phyloP scores from a whole-genome alignment of 345 rosid genomes.

The Pugionium cornutum region DNA sequence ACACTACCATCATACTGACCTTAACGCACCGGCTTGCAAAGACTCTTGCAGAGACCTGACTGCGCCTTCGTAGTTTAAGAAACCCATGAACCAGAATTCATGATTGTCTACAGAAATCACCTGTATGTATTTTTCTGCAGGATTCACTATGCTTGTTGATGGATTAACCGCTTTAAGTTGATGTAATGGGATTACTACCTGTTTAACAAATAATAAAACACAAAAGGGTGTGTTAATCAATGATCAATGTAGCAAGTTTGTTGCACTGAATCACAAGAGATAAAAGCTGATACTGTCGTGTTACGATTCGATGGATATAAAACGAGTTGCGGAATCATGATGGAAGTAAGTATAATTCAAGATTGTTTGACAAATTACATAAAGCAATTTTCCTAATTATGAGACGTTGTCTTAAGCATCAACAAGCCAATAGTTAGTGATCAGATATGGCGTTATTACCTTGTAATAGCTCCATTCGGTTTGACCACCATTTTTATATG shows the following conservation, averaged over 20 bases:
- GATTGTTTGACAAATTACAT: not conserved
- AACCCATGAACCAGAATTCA: slow-evolving; percentile 78
- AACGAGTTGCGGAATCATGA: too few relatives aligned
- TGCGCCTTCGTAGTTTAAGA: slow-evolving; percentile 57
- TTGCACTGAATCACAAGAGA: not conserved
- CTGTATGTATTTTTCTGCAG: slow-evolving; percentile 65
- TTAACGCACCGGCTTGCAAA: slow-evolving; percentile 20
- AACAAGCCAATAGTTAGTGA: not conserved
- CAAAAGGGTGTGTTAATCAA: not conserved
- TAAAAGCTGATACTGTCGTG: not conserved
- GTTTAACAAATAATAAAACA: slow-evolving; percentile 22
- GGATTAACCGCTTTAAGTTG: slow-evolving; percentile 67
- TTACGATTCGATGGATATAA: too few relatives aligned
- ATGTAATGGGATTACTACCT: slow-evolving; percentile 72
- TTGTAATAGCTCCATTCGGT: slow-evolving; percentile 81
- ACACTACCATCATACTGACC: slow-evolving; percentile 1
- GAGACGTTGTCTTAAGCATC: not conserved
- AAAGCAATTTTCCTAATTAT: too few relatives aligned
- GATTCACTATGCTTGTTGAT: slow-evolving; percentile 57
- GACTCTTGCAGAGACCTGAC: slow-evolving; percentile 28
- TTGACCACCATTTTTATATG: slow-evolving; percentile 59
- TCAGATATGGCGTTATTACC: slow-evolving; percentile 42
- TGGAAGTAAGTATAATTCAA: not conserved
- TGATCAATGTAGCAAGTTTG: not conserved
- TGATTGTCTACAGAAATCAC: slow-evolving; percentile 57